These are phyloP conservation scores for Beauveria sp. DNA, from an alignment of 2,329 filamentous ascomycete genomes.

Conservation along the genomic window DNA sequence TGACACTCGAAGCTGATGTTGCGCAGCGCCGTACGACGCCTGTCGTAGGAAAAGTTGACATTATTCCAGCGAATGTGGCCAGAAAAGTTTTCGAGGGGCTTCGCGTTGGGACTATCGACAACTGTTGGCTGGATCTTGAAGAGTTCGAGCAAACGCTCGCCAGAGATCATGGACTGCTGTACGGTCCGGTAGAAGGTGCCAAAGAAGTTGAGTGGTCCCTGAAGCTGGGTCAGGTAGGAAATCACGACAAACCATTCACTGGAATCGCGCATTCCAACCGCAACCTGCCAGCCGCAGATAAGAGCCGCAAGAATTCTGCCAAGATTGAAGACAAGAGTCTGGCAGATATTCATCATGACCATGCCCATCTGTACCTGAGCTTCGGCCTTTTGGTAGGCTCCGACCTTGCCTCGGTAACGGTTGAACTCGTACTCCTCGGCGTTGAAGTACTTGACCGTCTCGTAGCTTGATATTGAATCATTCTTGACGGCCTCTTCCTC, in stretches of 20 bases:
- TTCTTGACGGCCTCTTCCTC: constrained; percentile 98
- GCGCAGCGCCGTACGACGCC: constrained; percentile 74
- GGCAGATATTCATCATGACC: constrained; percentile 73
- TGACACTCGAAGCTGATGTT: constrained; percentile 77
- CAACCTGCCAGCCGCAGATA: constrained; percentile 71
- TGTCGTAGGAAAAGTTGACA: constrained; percentile 86
- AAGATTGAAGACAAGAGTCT: constrained; percentile 72
- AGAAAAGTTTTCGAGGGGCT: constrained; percentile 57
- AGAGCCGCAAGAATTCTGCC: constrained; percentile 66
- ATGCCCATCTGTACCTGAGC: constrained; percentile 69
- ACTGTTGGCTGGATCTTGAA: constrained; percentile 96
- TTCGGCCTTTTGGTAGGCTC: constrained; percentile 65
- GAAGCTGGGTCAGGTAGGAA: constrained; percentile 72
- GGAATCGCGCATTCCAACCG: constrained; percentile 54
- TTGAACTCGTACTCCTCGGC: constrained; percentile 72
- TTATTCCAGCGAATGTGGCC: constrained; percentile 83
- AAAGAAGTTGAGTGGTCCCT: constrained; percentile 77
- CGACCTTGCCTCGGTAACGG: constrained; percentile 64
- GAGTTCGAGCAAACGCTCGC: constrained; percentile 86
- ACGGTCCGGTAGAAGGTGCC: constrained; percentile 95
- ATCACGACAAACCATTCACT: constrained; percentile 68
- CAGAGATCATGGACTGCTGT: constrained; percentile 95
- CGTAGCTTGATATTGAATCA: constrained; percentile 97
- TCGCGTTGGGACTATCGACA: constrained; percentile 62
- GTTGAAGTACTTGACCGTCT: constrained; percentile 89